phyloP scores from a whole-genome alignment of 2,329 filamentous ascomycete species.

The Karstenula rhodostoma region DNA sequence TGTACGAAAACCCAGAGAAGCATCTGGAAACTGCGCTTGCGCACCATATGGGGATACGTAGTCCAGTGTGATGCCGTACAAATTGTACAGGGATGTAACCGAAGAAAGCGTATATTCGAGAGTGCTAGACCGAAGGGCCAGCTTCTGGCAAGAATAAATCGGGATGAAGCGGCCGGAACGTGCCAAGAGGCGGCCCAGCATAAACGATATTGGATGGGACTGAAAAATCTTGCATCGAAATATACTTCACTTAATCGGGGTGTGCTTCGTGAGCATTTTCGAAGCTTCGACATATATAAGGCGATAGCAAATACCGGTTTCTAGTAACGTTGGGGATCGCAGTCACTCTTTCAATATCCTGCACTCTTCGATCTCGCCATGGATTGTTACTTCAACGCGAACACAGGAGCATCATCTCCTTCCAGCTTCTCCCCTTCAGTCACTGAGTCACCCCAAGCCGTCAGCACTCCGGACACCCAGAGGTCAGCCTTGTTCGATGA shows the following conservation, averaged over 20 bases:
- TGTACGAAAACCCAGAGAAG: conserved; percentile 27
- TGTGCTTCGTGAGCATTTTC: conserved; percentile 28
- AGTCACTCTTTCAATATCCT: conserved; percentile 20
- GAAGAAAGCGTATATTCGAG: conserved; percentile 45
- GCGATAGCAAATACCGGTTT: conserved; percentile 39
- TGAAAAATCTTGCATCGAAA: conserved; percentile 39
- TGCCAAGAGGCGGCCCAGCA: conserved; percentile 41
- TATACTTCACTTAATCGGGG: conserved; percentile 46
- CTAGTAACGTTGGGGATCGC: conserved; percentile 23
- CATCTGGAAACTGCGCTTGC: conserved; percentile 32
- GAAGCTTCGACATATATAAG: conserved; percentile 43
- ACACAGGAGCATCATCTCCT: conserved; percentile 37
- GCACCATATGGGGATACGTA: conserved; percentile 33
- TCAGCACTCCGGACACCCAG: conserved; percentile 56
- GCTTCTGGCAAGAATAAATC: conserved; percentile 42
- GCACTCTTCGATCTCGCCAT: conserved; percentile 26
- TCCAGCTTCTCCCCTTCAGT: conserved; percentile 40
- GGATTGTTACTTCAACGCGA: conserved; percentile 30
- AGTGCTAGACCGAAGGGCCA: conserved; percentile 41
- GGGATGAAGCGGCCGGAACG: conserved; percentile 43
- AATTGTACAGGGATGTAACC: conserved; percentile 47
- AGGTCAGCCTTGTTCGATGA: conserved; percentile 58
- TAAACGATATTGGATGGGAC: conserved; percentile 46
- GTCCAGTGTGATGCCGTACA: conserved; percentile 39
- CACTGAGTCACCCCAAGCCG: conserved; percentile 32